Conservation (phyloP, 768 basidiomycete genomes). For the Mycena haematopus region DNA sequence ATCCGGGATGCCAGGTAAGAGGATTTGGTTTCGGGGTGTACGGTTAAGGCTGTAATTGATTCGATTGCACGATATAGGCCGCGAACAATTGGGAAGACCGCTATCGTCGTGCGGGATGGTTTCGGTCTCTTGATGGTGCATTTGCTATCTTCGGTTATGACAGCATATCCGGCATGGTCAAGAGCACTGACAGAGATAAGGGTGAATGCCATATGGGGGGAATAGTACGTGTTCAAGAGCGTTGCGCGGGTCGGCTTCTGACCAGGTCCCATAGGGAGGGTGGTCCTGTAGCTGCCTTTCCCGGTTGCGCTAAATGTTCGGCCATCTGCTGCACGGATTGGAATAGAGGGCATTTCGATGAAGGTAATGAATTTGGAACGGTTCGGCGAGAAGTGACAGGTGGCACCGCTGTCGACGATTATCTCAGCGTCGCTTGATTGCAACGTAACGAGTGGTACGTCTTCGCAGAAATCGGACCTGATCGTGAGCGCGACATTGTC, state of each 20-base stretch:
- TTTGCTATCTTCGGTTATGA: too few species aligned
- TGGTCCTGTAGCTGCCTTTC: too few species aligned
- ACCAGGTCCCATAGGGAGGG: too few species aligned
- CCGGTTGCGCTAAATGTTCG: too few species aligned
- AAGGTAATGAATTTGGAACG: neutral
- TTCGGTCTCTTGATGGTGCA: too few species aligned
- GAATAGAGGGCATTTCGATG: too few species aligned
- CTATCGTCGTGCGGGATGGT: neutral
- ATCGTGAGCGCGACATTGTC: conserved; percentile 1
- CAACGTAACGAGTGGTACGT: neutral
- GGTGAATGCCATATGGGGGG: neutral
- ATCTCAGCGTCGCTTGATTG: neutral
- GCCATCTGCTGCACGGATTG: too few species aligned
- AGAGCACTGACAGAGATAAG: too few species aligned
- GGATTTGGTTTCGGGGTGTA: neutral
- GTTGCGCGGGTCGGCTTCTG: conserved; percentile 3
- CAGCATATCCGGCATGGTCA: too few species aligned
- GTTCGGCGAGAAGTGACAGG: neutral
- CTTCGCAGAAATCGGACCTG: neutral
- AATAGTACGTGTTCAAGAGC: neutral
- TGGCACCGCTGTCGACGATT: neutral
- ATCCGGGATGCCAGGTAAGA: conserved; percentile 16
- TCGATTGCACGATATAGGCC: neutral
- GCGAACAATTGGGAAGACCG: conserved; percentile 23
- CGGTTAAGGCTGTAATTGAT: neutral